These are phyloP conservation scores for Podochytrium sp. DNA, from an alignment of 192 early-diverging fungal species.

Conservation along the genomic window DNA sequence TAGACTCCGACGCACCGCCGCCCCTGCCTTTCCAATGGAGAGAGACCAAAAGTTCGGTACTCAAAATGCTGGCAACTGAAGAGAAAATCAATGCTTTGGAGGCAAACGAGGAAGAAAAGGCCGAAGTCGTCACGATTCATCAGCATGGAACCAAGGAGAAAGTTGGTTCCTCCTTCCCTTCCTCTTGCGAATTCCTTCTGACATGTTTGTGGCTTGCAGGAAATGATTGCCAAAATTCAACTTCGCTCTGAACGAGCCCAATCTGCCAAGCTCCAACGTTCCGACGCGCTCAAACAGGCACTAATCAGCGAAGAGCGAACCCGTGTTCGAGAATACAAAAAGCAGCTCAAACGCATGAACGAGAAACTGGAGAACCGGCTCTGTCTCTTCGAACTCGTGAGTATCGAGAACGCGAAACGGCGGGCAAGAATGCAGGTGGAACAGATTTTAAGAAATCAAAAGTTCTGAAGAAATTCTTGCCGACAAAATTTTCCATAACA, in stretches of 20 bases:
- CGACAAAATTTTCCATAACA: too few species aligned
- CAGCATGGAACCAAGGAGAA: not conserved
- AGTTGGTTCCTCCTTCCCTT: too few species aligned
- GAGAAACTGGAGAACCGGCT: conserved; percentile 26
- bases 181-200: not conserved
- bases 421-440: conserved; percentile 11
- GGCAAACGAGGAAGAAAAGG: not conserved
- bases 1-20: not conserved
- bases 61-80: not conserved
- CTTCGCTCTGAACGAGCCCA: not conserved
- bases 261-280: not conserved
- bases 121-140: not conserved
- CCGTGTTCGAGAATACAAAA: conserved; percentile 18
- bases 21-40: not conserved
- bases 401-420: conserved; percentile 21
- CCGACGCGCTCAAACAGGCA: not conserved
- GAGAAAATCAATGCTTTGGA: not conserved
- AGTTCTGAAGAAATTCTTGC: too few species aligned
- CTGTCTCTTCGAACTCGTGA: conserved; percentile 29
- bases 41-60: conserved; percentile 13
- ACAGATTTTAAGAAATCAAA: conserved; percentile 8
- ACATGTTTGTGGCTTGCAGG: not conserved
- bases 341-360: not conserved
- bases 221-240: conserved; percentile 28
- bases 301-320: not conserved